Base-by-base conservation (phyloP, 106 monocot genomes). In the Posidonia australis region DNA sequence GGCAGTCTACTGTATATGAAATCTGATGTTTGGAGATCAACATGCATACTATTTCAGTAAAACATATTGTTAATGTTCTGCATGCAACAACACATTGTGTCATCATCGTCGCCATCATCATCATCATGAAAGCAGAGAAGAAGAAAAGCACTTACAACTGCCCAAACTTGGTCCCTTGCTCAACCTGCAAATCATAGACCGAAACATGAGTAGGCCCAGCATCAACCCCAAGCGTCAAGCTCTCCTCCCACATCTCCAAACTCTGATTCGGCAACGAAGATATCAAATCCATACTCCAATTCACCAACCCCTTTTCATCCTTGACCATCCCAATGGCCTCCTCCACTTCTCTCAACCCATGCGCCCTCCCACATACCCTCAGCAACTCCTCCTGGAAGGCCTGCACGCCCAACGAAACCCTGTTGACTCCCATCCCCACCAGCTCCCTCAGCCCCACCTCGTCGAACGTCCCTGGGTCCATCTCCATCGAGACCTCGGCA, bases 401-500 rank as follows among this genome's bases (percentile, higher is more conserved):
- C 82, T 98, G 98, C 43, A 98, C 87, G 0, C 98, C 98, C n/a
- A 98, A 70, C 14, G 98, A 98, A 26, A 98, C 87, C 54, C 98
- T 68, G 70, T 84, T 98, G 44, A 91, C 78, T 0, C 98, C 98
- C 57, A 83, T 36, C 27, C 60, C 74, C 47, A 87, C 30, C 45
- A 88, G 31, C 18, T 80, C 82, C 29, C 65, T 67, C 54, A 98
- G 24, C 62, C 28, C 83, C 48, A 1, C 54, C 14, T 32, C 49
- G 46, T 88, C 90, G 49, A 98, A 98, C 5, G 90, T 98, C 10
- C 98, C 98, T 4, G 98, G 98, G 68, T 98, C 98, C 98, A 98
- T 98, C 64, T 98, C 98, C 13, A 98, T 91, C 18, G 98, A 98
- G 19, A 98, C 59, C 70, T 98, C 98, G 0, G 87, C 71, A 43